phyloP scores from a whole-genome alignment of 768 basidiomycete species.

The Pseudohyphozyma bogoriensis region DNA sequence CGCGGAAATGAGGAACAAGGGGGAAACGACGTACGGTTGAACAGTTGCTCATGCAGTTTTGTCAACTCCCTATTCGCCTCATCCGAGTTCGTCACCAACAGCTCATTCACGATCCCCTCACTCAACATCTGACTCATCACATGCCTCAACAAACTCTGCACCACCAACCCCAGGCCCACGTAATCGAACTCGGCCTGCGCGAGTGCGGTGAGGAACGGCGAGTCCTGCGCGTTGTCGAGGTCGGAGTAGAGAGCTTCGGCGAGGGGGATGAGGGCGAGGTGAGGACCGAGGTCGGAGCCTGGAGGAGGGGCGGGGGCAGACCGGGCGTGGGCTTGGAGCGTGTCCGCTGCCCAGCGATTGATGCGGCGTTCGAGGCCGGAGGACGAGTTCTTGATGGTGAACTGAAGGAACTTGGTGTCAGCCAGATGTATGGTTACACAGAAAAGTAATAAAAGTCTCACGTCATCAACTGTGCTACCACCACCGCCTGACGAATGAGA shows the following conservation, averaged over 20 bases:
- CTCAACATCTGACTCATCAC: slow-evolving; percentile 61
- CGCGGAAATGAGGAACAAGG: not conserved
- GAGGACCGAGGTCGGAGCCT: slow-evolving; percentile 54
- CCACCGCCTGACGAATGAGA: slow-evolving; percentile 22
- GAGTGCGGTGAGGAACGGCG: slow-evolving; percentile 52
- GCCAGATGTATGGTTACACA: slow-evolving; percentile 30
- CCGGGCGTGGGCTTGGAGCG: slow-evolving; percentile 51
- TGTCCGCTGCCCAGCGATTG: slow-evolving; percentile 78
- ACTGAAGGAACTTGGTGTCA: slow-evolving; percentile 50
- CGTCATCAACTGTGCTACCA: slow-evolving; percentile 26
- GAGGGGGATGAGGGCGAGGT: slow-evolving; percentile 42
- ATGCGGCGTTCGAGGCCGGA: slow-evolving; percentile 70
- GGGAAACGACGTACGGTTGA: slow-evolving; percentile 53
- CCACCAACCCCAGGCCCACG: slow-evolving; percentile 22
- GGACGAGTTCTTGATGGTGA: slow-evolving; percentile 81
- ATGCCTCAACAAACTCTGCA: slow-evolving; percentile 66
- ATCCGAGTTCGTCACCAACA: slow-evolving; percentile 72
- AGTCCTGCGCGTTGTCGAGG: slow-evolving; percentile 33
- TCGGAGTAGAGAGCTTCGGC: slow-evolving; percentile 43
- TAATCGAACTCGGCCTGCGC: slow-evolving; percentile 23
- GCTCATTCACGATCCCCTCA: slow-evolving; percentile 70
- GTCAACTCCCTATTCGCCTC: slow-evolving; percentile 78
- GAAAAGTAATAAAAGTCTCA: not conserved
- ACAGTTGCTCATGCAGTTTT: slow-evolving; percentile 78
- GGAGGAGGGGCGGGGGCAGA: slow-evolving; percentile 48